Conservation (phyloP, 495 filamentous ascomycete species). For the Rostrohypoxylon terebratum region DNA sequence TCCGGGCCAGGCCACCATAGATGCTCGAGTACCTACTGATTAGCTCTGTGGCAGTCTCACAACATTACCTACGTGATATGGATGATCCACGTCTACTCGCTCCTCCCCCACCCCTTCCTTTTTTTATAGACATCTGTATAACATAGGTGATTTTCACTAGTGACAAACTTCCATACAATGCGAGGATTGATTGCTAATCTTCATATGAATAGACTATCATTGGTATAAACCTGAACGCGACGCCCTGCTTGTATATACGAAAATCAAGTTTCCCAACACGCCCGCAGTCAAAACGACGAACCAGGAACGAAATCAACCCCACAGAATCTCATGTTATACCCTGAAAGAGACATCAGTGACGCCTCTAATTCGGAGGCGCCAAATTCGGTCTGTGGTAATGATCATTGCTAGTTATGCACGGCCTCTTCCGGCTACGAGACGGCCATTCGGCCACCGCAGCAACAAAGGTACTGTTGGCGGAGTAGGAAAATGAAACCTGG, state of each 20-base stretch:
- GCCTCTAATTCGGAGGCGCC: background rate
- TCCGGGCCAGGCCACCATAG: no score
- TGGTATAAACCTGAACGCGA: background rate
- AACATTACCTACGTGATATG: no score
- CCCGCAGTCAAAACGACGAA: no score
- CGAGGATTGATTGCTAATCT: background rate
- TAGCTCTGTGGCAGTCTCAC: no score
- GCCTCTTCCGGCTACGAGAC: slow-evolving; percentile 46
- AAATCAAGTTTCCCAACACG: background rate
- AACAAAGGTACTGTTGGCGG: slow-evolving; percentile 64
- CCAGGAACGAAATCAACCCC: background rate
- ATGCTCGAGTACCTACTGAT: no score
- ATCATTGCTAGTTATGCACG: background rate
- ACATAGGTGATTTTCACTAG: no score
- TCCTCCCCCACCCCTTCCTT: no score
- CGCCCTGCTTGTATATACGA: background rate
- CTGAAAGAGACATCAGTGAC: background rate
- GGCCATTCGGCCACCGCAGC: slow-evolving; percentile 64
- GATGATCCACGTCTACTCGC: no score
- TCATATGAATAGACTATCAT: background rate
- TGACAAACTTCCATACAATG: background rate
- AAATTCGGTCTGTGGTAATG: background rate
- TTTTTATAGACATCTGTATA: no score
- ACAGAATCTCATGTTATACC: background rate
- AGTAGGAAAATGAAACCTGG: slow-evolving; percentile 63